Percentiles rank a stretch among this genome's conserved stretches.
Conservation (phyloP, 163 green algal genomes). For the Chlorella variabilis region DNA sequence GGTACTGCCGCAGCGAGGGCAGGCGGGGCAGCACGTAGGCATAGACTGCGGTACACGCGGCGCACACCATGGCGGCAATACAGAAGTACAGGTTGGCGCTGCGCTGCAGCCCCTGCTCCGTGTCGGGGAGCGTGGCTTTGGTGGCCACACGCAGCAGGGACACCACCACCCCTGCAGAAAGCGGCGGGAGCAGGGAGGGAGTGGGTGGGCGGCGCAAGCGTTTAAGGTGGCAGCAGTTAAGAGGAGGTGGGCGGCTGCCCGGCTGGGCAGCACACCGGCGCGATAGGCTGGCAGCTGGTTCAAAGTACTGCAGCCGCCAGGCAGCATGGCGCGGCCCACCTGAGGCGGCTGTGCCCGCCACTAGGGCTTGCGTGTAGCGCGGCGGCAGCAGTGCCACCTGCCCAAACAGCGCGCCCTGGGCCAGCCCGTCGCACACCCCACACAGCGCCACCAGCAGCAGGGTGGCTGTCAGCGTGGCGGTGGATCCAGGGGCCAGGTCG, state of each 20-base stretch:
- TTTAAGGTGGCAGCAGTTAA: too few species aligned
- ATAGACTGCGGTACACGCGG: constrained; percentile 57
- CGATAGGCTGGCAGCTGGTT: neutral
- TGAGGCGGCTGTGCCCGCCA: constrained; percentile 59
- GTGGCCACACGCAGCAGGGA: constrained; percentile 72
- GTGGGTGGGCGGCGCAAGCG: neutral
- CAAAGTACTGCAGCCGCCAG: too few species aligned
- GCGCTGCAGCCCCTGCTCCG: constrained; percentile 52
- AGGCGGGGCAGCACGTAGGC: constrained; percentile 54
- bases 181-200: too few species aligned
- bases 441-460: constrained; percentile 61
- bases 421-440: constrained; percentile 71
- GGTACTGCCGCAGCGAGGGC: neutral
- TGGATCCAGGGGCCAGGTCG: constrained; percentile 25
- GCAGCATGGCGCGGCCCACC: neutral
- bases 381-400: constrained; percentile 69
- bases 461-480: constrained; percentile 40
- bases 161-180: constrained; percentile 65
- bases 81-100: constrained; percentile 72
- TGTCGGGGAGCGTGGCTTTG: constrained; percentile 68
- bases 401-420: constrained; percentile 82
- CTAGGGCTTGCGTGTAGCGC: constrained; percentile 70
- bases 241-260: too few species aligned
- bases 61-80: constrained; percentile 48
- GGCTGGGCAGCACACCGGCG: neutral